Evolutionary conservation across 2,329 filamentous ascomycete species (phyloP).

Genomic region (Sporothrix mexicana): DNA sequence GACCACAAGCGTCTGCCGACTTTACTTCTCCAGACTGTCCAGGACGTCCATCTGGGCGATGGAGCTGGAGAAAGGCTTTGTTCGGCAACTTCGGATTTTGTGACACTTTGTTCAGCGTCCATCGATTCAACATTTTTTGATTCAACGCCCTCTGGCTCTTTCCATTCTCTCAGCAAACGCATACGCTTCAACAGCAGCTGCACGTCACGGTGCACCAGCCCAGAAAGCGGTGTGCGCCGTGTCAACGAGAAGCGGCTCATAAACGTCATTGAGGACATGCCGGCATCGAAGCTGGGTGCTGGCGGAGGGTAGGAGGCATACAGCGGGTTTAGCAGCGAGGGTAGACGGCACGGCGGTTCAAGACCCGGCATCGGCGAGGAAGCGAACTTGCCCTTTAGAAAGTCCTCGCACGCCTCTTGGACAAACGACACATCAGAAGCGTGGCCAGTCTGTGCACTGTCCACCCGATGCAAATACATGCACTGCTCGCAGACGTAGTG

Average conservation of each 20-base stretch:
- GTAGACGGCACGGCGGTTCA: slow-evolving; percentile 1
- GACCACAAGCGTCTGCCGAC: neutral
- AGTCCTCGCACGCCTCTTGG: neutral
- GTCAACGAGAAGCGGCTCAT: neutral
- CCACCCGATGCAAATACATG: neutral
- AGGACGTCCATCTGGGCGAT: neutral
- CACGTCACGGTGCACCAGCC: neutral
- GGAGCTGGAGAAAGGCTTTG: neutral
- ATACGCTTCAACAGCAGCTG: slow-evolving; percentile 9
- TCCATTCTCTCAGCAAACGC: neutral
- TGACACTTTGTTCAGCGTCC: neutral
- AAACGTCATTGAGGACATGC: neutral
- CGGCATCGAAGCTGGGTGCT: neutral
- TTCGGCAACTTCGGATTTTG: neutral
- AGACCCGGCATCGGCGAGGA: neutral
- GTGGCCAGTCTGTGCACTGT: neutral
- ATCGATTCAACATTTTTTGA: neutral
- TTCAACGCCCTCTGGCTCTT: no score
- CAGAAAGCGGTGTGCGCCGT: neutral
- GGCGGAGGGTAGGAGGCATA: neutral
- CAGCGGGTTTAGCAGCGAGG: no score
- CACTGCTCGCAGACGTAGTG: neutral
- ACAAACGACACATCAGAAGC: neutral
- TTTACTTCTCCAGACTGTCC: neutral
- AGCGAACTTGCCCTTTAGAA: neutral